Evolutionary conservation across 2,329 filamentous ascomycete genomes (phyloP).

Genomic region (Akanthomyces uredinophilus): DNA sequence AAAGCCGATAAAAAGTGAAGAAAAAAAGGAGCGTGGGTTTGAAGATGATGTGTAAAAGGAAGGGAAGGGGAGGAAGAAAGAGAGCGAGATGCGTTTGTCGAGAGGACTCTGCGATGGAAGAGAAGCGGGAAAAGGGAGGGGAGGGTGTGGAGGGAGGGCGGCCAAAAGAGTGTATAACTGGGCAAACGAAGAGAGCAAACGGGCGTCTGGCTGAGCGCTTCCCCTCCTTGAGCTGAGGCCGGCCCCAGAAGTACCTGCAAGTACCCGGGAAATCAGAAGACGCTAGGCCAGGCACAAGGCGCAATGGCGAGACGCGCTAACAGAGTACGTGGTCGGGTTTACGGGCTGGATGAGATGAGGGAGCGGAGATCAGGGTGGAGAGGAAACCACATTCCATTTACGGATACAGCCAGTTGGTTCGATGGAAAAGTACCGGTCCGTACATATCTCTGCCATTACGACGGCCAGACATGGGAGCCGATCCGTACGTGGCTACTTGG

Average conservation of each 20-base stretch:
- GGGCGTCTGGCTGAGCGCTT: neutral
- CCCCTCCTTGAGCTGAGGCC: too few relatives aligned
- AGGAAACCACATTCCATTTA: neutral
- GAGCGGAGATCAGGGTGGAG: constrained; percentile 8
- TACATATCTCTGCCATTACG: neutral
- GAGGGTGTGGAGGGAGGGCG: neutral
- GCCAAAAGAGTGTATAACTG: constrained; percentile 4
- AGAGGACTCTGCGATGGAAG: constrained; percentile 1
- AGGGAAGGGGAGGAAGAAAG: neutral
- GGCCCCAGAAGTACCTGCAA: neutral
- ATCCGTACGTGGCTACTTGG: too few relatives aligned
- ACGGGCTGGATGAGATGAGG: constrained; percentile 1
- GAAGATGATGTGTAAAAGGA: constrained; percentile 4
- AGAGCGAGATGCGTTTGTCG: neutral
- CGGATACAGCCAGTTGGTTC: neutral
- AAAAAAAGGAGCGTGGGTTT: constrained; percentile 7
- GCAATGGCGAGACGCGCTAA: neutral
- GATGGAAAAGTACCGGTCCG: neutral
- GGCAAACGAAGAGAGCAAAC: neutral
- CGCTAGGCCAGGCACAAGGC: neutral
- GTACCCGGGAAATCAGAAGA: neutral
- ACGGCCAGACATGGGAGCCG: neutral
- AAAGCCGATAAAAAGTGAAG: neutral
- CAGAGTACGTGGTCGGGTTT: neutral
- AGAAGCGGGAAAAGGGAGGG: neutral